phyloP scores from a whole-genome alignment of 331 rosid species.

The Quercus phellos region DNA sequence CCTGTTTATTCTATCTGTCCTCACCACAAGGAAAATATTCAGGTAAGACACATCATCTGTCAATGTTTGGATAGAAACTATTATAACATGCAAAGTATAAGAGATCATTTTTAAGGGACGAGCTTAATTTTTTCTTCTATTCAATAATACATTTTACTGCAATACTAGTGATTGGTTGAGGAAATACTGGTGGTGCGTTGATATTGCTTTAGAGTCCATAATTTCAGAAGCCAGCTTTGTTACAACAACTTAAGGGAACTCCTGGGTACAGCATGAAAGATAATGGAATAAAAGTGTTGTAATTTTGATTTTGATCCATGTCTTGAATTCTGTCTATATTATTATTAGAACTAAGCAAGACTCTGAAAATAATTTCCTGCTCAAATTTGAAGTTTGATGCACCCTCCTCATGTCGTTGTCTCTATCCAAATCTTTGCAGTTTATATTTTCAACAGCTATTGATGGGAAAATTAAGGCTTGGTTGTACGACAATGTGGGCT shows the following conservation, averaged over 20 bases:
- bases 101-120: neutral
- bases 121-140: conserved; percentile 5
- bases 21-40: conserved; percentile 83
- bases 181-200: neutral
- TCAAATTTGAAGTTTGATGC: conserved; percentile 9
- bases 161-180: neutral
- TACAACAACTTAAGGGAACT: neutral
- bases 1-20: conserved; percentile 92
- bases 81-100: neutral
- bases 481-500: conserved; percentile 75
- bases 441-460: conserved; percentile 78
- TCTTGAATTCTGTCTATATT: neutral
- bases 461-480: conserved; percentile 94
- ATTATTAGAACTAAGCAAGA: neutral
- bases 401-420: neutral
- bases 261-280: neutral
- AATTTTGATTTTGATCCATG: conserved; percentile 5
- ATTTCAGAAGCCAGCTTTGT: neutral
- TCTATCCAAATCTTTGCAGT: conserved; percentile 40
- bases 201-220: neutral
- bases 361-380: neutral
- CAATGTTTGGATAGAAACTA: neutral
- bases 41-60: conserved; percentile 41
- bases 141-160: neutral
- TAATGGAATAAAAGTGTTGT: neutral